These are phyloP conservation scores for Cytospora mali DNA, from an alignment of 2,329 filamentous ascomycete species.

Conservation along the genomic window DNA sequence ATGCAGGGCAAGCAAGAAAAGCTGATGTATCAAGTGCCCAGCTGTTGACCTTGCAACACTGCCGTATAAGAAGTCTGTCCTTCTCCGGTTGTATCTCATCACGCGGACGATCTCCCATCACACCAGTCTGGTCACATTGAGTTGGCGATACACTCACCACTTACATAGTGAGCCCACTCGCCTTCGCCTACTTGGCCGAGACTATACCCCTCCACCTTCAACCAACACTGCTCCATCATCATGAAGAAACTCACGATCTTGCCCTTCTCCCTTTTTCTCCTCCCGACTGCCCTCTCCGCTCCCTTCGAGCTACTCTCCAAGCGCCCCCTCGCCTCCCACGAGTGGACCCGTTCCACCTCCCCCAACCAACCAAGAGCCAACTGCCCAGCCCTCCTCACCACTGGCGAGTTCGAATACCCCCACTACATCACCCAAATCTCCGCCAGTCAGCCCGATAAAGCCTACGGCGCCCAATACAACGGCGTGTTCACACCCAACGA, in stretches of 20 bases:
- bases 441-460: slow-evolving; percentile 38
- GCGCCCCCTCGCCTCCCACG: slow-evolving; percentile 32
- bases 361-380: slow-evolving; percentile 30
- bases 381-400: slow-evolving; percentile 35
- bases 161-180: not conserved
- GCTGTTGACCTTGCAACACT: not conserved
- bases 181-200: not conserved
- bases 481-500: slow-evolving; percentile 43
- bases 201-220: not conserved
- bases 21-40: not conserved
- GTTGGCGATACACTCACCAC: not conserved
- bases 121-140: not conserved
- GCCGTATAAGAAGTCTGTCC: not conserved
- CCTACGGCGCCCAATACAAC: slow-evolving; percentile 43
- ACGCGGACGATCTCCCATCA: not conserved
- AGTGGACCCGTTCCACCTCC: slow-evolving; percentile 15
- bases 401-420: slow-evolving; percentile 37
- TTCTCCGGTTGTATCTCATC: not conserved
- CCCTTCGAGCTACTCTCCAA: slow-evolving; percentile 34
- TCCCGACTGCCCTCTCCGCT: not conserved
- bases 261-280: not conserved
- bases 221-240: not conserved
- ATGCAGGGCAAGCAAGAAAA: not conserved
- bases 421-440: slow-evolving; percentile 40
- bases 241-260: slow-evolving; percentile 9